phyloP scores from a whole-genome alignment of 2,329 filamentous ascomycete species.

The Penicillium sp. region DNA sequence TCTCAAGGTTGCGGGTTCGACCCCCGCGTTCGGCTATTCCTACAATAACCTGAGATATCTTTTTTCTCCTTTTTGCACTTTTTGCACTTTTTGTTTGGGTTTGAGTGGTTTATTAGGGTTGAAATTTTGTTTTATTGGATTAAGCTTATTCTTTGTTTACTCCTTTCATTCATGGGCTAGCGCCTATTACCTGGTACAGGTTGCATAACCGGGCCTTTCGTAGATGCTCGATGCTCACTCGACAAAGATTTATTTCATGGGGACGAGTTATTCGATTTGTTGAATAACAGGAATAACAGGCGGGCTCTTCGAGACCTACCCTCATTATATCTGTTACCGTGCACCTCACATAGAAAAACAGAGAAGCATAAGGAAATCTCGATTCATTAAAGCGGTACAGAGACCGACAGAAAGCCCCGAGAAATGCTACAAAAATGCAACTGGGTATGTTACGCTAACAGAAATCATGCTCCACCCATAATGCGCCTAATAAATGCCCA shows the following conservation, averaged over 20 bases:
- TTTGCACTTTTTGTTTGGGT: too few relatives aligned
- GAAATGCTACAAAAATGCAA: constrained; percentile 20
- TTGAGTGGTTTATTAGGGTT: too few relatives aligned
- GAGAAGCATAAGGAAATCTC: neutral
- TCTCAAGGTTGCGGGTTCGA: constrained; percentile 43
- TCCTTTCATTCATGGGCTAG: neutral
- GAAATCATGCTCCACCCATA: constrained; percentile 10
- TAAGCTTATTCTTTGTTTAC: neutral
- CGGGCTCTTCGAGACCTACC: neutral
- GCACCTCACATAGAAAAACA: neutral
- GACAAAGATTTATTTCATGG: too few relatives aligned
- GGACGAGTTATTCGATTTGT: neutral
- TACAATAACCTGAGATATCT: constrained; percentile 17
- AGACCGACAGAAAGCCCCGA: constrained; percentile 17
- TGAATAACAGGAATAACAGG: neutral
- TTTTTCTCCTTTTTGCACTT: neutral
- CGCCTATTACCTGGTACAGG: too few relatives aligned
- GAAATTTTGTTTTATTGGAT: neutral
- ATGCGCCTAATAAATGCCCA: constrained; percentile 28
- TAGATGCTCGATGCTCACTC: too few relatives aligned
- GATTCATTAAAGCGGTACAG: neutral
- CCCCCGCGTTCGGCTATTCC: constrained; percentile 39
- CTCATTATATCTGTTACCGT: neutral
- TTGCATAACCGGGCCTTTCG: too few relatives aligned
- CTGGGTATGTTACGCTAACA: constrained; percentile 20